Base-by-base conservation (phyloP, 1,284 basidiomycete genomes). In the Ganoderma resinaceum region DNA sequence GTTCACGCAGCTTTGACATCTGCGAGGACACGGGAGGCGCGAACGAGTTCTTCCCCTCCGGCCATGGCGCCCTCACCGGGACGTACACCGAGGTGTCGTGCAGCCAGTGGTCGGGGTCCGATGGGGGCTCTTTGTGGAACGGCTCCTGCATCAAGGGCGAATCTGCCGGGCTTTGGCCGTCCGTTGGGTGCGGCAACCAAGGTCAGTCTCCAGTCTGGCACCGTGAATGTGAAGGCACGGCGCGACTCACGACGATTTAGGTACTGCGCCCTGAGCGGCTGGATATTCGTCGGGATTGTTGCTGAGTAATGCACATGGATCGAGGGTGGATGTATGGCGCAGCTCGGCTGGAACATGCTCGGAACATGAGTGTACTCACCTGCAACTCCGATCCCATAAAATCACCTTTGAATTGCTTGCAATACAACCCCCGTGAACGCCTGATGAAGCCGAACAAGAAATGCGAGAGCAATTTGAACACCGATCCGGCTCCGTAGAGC, bases 21-120 rank as follows among this genome's bases (percentile, higher is more conserved):
- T 89, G 88, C 74, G 79, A 85, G 67, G 88, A 89, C 72, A 86
- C 85, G 14, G 87, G 88, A 59, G 86, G 85, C 35, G 73, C 85
- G 3, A 74, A 61, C 2, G 81, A 80, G 18, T 89, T 90, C 80
- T 90, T 90, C 84, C 87, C 87, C 2, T 82, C 81, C 3, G 84
- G 83, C 0, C 86, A 85, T 71, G 84, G 83, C 18, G 87, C 88
- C 18, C 77, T 89, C 65, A 82, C 82, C 8, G 87, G 87, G 14
- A 82, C 80, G 1, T 89, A 83, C 77, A 80, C 78, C 16, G 87
- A 89, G 74, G 87, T 88, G 16, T 82, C 84, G 29, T 89, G 87
- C 75, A 84, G 82, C 72, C 78, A 85, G 72, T 89, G 88, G 88
- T 81, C 81, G 20, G 88, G 87, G 26, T 81, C 82, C 33, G 84